Percentiles rank a stretch among this genome's conserved stretches.
Conservation (phyloP, 2,329 filamentous ascomycete species). For the Volutella citrinella region DNA sequence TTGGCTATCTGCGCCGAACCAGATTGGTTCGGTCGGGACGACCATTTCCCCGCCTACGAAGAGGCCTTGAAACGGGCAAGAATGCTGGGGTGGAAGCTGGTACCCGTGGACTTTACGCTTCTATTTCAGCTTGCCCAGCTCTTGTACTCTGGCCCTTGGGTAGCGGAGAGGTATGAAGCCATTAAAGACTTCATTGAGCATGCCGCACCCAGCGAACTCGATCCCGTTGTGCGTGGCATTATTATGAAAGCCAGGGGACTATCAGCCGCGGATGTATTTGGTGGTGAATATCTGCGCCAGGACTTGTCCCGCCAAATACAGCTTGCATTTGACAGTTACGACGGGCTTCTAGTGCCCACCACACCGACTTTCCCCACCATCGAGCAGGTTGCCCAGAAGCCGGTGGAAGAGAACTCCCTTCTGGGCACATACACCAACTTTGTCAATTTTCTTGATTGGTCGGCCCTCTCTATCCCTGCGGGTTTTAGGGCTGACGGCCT, state of each 20-base stretch:
- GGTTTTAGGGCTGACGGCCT: slow-evolving; percentile 35
- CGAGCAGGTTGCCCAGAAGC: slow-evolving; percentile 47
- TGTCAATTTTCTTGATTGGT: slow-evolving; percentile 59
- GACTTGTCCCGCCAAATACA: slow-evolving; percentile 41
- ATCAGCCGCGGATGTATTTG: slow-evolving; percentile 45
- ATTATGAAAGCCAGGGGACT: slow-evolving; percentile 37
- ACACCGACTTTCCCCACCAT: slow-evolving; percentile 51
- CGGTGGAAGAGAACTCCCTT: slow-evolving; percentile 50
- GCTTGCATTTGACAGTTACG: slow-evolving; percentile 38
- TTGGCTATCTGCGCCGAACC: slow-evolving; percentile 40
- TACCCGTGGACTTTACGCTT: slow-evolving; percentile 43
- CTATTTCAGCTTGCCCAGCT: slow-evolving; percentile 52
- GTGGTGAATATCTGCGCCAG: slow-evolving; percentile 34
- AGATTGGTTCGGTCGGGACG: slow-evolving; percentile 30
- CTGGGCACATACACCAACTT: slow-evolving; percentile 58
- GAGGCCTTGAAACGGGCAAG: slow-evolving; percentile 35
- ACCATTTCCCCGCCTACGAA: slow-evolving; percentile 43
- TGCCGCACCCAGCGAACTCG: slow-evolving; percentile 26
- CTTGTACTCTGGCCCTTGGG: slow-evolving; percentile 55
- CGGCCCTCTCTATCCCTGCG: slow-evolving; percentile 51
- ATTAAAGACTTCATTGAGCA: slow-evolving; percentile 44
- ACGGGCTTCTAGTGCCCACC: slow-evolving; percentile 55
- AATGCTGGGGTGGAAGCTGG: slow-evolving; percentile 38
- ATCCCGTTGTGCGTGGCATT: slow-evolving; percentile 34
- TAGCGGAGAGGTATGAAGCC: slow-evolving; percentile 54